Evolutionary conservation across 768 basidiomycete genomes (phyloP).

Genomic region (Lentinula edodes): DNA sequence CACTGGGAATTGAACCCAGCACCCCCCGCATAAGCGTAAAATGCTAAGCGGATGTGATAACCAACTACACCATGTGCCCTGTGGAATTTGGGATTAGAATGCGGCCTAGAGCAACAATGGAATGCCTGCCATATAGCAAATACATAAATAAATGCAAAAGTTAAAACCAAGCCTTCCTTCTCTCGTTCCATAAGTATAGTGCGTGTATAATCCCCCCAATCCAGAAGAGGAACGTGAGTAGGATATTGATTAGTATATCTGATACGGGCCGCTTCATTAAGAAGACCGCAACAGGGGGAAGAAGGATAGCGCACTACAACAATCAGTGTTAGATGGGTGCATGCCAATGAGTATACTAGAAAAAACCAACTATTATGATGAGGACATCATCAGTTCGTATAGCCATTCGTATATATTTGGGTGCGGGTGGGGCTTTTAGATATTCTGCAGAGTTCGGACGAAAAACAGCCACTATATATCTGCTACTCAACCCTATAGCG

Average conservation of each 20-base stretch:
- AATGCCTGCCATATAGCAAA: no score
- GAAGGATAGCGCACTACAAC: constrained; percentile 1
- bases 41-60: constrained; percentile 28
- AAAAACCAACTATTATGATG: neutral
- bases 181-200: constrained; percentile 6
- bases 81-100: no score
- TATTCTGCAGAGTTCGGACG: no score
- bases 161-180: constrained; percentile 3
- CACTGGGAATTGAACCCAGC: constrained; percentile 13
- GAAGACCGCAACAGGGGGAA: constrained; percentile 5
- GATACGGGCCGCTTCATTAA: constrained; percentile 2
- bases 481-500: neutral
- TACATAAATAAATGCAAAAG: no score
- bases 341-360: neutral
- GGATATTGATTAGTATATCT: constrained; percentile 5
- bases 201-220: constrained; percentile 5
- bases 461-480: neutral
- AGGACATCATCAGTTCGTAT: constrained; percentile 1
- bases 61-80: constrained; percentile 28
- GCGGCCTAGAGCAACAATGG: no score
- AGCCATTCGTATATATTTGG: neutral
- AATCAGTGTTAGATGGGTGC: neutral
- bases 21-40: neutral
- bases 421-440: neutral
- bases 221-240: constrained; percentile 6